Conservation (phyloP, 23 red algal species). For the Gracilaria domingensis region DNA sequence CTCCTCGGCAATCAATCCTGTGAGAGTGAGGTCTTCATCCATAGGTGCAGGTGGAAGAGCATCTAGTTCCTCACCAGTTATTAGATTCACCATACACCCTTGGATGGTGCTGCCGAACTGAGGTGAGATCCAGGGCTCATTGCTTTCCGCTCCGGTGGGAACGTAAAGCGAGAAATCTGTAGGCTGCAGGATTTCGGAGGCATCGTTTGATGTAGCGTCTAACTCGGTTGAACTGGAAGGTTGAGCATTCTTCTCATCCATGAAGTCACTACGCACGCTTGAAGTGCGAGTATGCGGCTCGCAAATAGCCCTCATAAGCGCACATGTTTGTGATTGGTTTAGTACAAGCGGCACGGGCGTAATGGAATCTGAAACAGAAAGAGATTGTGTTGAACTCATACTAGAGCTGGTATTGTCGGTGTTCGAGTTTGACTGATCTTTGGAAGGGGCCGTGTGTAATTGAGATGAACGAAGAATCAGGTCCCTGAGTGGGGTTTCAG, state of each 20-base stretch:
- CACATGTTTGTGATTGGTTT: neutral
- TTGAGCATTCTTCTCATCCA: neutral
- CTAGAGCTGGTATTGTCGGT: neutral
- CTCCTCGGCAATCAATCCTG: neutral
- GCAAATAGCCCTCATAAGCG: neutral
- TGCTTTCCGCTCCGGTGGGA: too few relatives aligned
- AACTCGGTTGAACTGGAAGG: neutral
- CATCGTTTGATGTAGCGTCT: neutral
- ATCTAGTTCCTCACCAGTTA: neutral
- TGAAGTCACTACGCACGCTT: neutral
- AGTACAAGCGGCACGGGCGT: neutral
- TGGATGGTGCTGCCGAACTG: neutral
- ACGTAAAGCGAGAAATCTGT: too few relatives aligned
- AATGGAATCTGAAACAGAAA: neutral
- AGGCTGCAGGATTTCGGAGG: neutral
- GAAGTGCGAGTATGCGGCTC: neutral
- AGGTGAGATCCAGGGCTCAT: neutral
- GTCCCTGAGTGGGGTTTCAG: constrained; percentile 14
- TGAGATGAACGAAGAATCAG: neutral
- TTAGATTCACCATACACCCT: neutral
- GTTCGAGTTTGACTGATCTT: neutral
- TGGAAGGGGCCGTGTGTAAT: neutral
- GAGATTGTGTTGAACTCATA: neutral
- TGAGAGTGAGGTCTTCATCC: constrained; percentile 6
- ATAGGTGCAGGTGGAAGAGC: neutral